Evolutionary conservation across 805 yeast genomes (phyloP).

Genomic region (Ogataea saltuana): DNA sequence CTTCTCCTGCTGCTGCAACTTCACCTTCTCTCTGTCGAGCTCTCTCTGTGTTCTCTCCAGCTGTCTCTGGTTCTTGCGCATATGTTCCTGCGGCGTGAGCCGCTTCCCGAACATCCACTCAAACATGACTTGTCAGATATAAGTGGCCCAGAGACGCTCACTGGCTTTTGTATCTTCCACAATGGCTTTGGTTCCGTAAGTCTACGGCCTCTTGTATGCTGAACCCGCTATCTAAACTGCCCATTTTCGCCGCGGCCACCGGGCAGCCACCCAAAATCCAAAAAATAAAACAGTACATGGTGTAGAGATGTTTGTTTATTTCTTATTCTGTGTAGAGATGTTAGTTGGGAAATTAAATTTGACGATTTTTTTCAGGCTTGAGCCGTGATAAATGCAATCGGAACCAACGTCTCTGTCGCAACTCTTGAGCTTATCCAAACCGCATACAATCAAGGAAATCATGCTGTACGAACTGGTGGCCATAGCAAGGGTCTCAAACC

Average conservation of each 20-base stretch:
- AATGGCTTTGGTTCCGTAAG: background rate
- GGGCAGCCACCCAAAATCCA: slow-evolving; percentile 5
- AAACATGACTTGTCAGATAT: slow-evolving; percentile 46
- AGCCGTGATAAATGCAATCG: background rate
- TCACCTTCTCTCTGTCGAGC: slow-evolving; percentile 80
- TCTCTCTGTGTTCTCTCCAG: slow-evolving; percentile 94
- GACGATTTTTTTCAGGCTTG: slow-evolving; percentile 2
- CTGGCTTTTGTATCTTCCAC: background rate
- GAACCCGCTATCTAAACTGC: background rate
- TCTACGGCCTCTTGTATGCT: background rate
- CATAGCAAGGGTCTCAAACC: slow-evolving; percentile 76
- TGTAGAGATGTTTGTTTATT: slow-evolving; percentile 2
- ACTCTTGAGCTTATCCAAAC: background rate
- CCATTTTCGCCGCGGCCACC: slow-evolving; percentile 2
- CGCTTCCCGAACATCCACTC: slow-evolving; percentile 97
- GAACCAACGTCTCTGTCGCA: background rate
- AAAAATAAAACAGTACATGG: background rate
- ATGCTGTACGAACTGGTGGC: slow-evolving; percentile 93
- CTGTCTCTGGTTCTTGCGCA: slow-evolving; percentile 94
- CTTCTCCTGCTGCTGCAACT: slow-evolving; percentile 90
- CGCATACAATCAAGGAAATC: background rate
- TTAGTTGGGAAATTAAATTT: background rate
- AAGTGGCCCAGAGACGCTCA: background rate
- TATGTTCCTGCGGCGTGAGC: slow-evolving; percentile 90
- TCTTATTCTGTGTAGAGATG: slow-evolving; percentile 3